Evolutionary conservation across 805 yeast genomes (phyloP).

Genomic region (Isabelozyma rhagii): DNA sequence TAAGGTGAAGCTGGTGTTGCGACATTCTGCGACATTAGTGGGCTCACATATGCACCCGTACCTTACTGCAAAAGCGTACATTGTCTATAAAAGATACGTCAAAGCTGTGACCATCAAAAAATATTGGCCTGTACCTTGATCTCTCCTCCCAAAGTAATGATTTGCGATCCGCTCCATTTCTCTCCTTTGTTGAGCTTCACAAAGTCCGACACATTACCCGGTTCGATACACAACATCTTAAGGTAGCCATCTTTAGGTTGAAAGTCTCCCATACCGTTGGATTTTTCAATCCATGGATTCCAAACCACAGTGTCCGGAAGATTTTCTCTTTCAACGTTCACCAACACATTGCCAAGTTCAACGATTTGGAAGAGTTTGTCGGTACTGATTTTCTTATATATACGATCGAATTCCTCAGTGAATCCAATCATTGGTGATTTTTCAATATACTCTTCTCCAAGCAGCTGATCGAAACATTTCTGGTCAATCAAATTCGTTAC

Average conservation of each 20-base stretch:
- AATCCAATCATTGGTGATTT: slow-evolving; percentile 73
- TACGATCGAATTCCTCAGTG: slow-evolving; percentile 79
- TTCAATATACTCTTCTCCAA: slow-evolving; percentile 59
- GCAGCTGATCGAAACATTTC: slow-evolving; percentile 71
- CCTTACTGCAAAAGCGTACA: neutral
- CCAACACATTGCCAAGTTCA: slow-evolving; percentile 66
- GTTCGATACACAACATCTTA: slow-evolving; percentile 91
- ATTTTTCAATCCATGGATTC: slow-evolving; percentile 93
- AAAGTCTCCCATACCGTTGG: slow-evolving; percentile 84
- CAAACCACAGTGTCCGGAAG: slow-evolving; percentile 81
- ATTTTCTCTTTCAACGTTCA: slow-evolving; percentile 62
- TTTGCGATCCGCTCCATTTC: slow-evolving; percentile 73
- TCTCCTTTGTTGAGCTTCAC: slow-evolving; percentile 64
- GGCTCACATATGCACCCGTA: neutral
- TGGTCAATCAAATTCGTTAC: slow-evolving; percentile 79
- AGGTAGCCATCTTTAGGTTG: slow-evolving; percentile 80
- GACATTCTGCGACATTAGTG: too few species aligned
- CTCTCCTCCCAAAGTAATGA: slow-evolving; percentile 53
- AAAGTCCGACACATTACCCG: slow-evolving; percentile 80
- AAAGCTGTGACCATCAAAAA: slow-evolving; percentile 12
- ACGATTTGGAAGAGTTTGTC: slow-evolving; percentile 63
- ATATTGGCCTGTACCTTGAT: slow-evolving; percentile 57
- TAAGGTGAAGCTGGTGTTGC: too few species aligned
- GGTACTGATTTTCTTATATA: slow-evolving; percentile 62
- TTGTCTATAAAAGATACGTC: neutral